phyloP scores from a whole-genome alignment of 805 yeast genomes.

The Ogataea ganodermae region DNA sequence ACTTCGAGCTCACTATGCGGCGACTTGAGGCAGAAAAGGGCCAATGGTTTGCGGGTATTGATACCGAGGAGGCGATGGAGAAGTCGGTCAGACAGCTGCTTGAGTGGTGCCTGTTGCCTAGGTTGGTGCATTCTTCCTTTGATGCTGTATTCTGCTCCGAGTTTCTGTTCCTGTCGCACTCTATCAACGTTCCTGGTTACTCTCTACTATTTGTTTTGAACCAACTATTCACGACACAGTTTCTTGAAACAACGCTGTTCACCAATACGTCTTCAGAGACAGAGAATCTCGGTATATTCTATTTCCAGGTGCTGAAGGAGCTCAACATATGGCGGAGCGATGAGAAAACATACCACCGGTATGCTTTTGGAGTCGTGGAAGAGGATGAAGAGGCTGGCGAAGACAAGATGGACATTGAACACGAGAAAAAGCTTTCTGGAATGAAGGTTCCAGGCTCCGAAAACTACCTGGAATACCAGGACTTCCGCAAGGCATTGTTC shows the following conservation, averaged over 20 bases:
- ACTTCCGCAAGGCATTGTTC: constrained; percentile 44
- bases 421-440: constrained; percentile 13
- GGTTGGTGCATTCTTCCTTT: constrained; percentile 74
- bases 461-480: constrained; percentile 32
- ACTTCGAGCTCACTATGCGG: constrained; percentile 34
- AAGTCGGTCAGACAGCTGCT: constrained; percentile 37
- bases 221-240: constrained; percentile 44
- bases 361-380: constrained; percentile 29
- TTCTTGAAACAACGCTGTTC: constrained; percentile 58
- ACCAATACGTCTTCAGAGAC: constrained; percentile 77
- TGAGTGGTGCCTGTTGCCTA: constrained; percentile 70
- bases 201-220: constrained; percentile 44
- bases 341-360: constrained; percentile 33
- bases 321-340: constrained; percentile 41
- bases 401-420: constrained; percentile 10
- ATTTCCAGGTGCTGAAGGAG: constrained; percentile 53
- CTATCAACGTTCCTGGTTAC: constrained; percentile 36
- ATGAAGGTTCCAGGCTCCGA: constrained; percentile 24
- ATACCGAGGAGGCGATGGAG: constrained; percentile 17
- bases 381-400: constrained; percentile 5
- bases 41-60: constrained; percentile 41
- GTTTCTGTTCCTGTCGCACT: constrained; percentile 57
- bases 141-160: constrained; percentile 74
- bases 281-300: constrained; percentile 78
- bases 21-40: constrained; percentile 34